A percentile compares a stretch with the other conserved stretches of the same genome.
phyloP scores from a whole-genome alignment of 176 grass and related monocot genomes.

The Hordeum marinum region DNA sequence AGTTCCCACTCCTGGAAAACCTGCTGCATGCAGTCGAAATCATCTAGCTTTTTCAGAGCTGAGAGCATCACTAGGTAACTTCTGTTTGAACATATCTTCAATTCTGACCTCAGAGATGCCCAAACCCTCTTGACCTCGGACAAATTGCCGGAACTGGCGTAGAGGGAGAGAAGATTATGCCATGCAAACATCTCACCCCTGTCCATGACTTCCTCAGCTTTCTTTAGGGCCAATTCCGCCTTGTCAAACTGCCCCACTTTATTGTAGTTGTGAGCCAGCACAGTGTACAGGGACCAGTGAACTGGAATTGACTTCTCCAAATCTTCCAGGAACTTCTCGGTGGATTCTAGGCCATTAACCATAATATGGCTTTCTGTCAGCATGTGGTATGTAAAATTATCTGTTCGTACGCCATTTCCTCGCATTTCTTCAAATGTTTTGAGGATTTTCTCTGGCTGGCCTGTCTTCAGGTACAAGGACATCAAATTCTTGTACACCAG shows the following conservation, averaged over 20 bases:
- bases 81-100: slow-evolving; percentile 34
- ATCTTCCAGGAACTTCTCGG: slow-evolving; percentile 36
- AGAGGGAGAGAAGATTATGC: slow-evolving; percentile 28
- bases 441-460: slow-evolving; percentile 33
- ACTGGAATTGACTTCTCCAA: background rate
- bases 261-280: slow-evolving; percentile 37
- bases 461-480: slow-evolving; percentile 29
- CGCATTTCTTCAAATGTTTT: slow-evolving; percentile 29
- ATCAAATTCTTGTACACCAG: slow-evolving; percentile 49
- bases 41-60: slow-evolving; percentile 40
- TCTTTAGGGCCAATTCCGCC: slow-evolving; percentile 45
- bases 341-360: slow-evolving; percentile 26
- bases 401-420: slow-evolving; percentile 2
- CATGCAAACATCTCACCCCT: background rate
- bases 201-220: slow-evolving; percentile 37
- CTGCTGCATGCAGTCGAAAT: slow-evolving; percentile 22
- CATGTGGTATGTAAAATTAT: slow-evolving; percentile 35
- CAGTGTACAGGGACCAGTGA: slow-evolving; percentile 44
- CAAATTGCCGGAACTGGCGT: slow-evolving; percentile 38
- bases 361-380: slow-evolving; percentile 34
- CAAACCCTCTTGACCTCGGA: slow-evolving; percentile 49
- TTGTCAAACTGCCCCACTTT: slow-evolving; percentile 33
- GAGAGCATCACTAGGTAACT: slow-evolving; percentile 44
- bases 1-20: slow-evolving; percentile 52
- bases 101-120: slow-evolving; percentile 30